These are phyloP conservation scores for Boletus sp. DNA, from an alignment of 1,284 basidiomycete species.

Conservation along the genomic window DNA sequence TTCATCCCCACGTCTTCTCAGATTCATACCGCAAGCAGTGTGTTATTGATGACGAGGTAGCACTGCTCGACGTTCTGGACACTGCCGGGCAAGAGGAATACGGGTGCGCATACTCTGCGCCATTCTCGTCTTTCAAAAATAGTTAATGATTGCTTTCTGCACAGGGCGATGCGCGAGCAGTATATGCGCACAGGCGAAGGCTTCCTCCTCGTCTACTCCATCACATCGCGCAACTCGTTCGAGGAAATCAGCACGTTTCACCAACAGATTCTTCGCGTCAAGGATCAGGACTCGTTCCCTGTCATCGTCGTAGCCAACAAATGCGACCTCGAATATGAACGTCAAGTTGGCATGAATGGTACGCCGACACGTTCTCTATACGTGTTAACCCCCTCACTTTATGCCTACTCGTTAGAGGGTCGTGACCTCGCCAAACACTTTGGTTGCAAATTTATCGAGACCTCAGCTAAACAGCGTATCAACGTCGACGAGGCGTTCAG, in stretches of 20 bases:
- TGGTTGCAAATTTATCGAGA: constrained; percentile 96
- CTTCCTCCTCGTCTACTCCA: constrained; percentile 97
- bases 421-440: constrained; percentile 96
- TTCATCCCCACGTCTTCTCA: constrained; percentile 30
- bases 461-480: constrained; percentile 96
- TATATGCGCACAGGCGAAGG: constrained; percentile 98
- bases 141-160: not conserved
- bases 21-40: constrained; percentile 96
- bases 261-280: constrained; percentile 94
- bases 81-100: constrained; percentile 99
- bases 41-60: constrained; percentile 97
- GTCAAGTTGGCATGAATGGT: constrained; percentile 97
- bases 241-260: constrained; percentile 98
- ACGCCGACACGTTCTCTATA: constrained; percentile 26
- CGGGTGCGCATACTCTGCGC: constrained; percentile 56
- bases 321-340: constrained; percentile 96
- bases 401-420: constrained; percentile 65
- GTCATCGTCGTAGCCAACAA: constrained; percentile 99
- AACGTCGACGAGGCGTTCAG: constrained; percentile 99
- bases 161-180: constrained; percentile 93
- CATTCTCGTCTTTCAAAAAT: not conserved
- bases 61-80: constrained; percentile 94
- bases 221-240: constrained; percentile 96
- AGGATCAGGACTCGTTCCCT: constrained; percentile 97
- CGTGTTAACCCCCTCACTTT: not conserved